Percentiles rank a stretch among this genome's conserved stretches.
These are phyloP conservation scores for Bipolaris zeicola DNA, from an alignment of 2,329 filamentous ascomycete species.

Conservation along the genomic window DNA sequence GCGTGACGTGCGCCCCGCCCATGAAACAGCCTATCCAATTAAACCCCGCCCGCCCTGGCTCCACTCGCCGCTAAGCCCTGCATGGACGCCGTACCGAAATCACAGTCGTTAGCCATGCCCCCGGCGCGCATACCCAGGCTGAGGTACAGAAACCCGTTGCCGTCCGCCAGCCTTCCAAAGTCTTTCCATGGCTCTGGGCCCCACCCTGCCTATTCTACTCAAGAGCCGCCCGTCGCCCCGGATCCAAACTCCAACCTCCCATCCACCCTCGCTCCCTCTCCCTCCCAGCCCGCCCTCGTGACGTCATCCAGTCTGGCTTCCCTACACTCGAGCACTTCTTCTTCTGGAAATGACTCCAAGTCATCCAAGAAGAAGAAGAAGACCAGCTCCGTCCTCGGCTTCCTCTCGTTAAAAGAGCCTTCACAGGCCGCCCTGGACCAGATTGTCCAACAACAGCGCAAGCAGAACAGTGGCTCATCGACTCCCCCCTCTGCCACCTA, in stretches of 20 bases:
- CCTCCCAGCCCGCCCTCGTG: slow-evolving; percentile 28
- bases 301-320: slow-evolving; percentile 44
- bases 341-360: slow-evolving; percentile 32
- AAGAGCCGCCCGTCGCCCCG: slow-evolving; percentile 14
- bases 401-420: slow-evolving; percentile 57
- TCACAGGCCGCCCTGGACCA: slow-evolving; percentile 55
- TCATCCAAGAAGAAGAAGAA: slow-evolving; percentile 43
- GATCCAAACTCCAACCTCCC: slow-evolving; percentile 16
- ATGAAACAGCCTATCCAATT: slow-evolving; percentile 27
- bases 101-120: slow-evolving; percentile 35
- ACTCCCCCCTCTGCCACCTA: slow-evolving; percentile 19
- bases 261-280: slow-evolving; percentile 14
- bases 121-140: slow-evolving; percentile 43
- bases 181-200: slow-evolving; percentile 12
- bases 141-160: slow-evolving; percentile 42
- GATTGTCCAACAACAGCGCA: slow-evolving; percentile 53
- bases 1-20: slow-evolving; percentile 26
- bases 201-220: slow-evolving; percentile 8
- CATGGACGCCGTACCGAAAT: slow-evolving; percentile 29
- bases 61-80: slow-evolving; percentile 26
- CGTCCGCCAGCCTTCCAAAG: slow-evolving; percentile 22
- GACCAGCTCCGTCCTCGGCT: slow-evolving; percentile 49
- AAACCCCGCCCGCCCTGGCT: slow-evolving; percentile 16
- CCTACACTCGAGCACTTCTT: slow-evolving; percentile 29
- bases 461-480: slow-evolving; percentile 36